A percentile compares a stretch with the other conserved stretches of the same genome.
Conservation (phyloP, 1,284 basidiomycete genomes). For the Bondarzewia mesenterica region DNA sequence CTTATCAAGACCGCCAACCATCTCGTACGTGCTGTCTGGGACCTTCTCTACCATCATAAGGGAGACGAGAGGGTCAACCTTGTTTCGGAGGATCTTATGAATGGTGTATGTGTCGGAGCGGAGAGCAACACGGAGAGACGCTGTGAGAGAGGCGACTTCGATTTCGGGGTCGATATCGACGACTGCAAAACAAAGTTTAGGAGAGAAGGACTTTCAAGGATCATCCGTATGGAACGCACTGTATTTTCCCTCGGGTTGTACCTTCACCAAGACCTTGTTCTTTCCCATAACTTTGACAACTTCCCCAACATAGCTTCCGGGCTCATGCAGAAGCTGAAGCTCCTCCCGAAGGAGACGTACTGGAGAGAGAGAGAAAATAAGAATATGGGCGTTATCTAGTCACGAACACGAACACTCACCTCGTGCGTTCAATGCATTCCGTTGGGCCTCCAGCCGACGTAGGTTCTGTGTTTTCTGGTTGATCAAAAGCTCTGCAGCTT, state of each 20-base stretch:
- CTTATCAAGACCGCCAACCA: slow-evolving; percentile 97
- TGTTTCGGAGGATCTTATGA: slow-evolving; percentile 92
- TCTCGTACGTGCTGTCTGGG: slow-evolving; percentile 97
- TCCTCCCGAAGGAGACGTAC: slow-evolving; percentile 89
- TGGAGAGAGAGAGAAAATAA: slow-evolving; percentile 19
- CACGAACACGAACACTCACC: slow-evolving; percentile 39
- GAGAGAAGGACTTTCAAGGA: background rate
- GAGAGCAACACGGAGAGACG: slow-evolving; percentile 88
- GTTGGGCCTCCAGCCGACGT: slow-evolving; percentile 90
- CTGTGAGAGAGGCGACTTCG: slow-evolving; percentile 74
- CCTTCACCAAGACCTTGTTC: slow-evolving; percentile 97
- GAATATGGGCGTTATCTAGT: background rate
- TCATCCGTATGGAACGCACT: slow-evolving; percentile 48
- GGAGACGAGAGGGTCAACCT: slow-evolving; percentile 91
- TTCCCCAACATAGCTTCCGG: slow-evolving; percentile 96
- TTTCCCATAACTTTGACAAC: slow-evolving; percentile 99
- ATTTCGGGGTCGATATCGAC: slow-evolving; percentile 92
- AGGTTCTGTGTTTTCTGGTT: slow-evolving; percentile 97
- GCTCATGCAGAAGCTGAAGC: slow-evolving; percentile 91
- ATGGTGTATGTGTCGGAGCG: slow-evolving; percentile 95
- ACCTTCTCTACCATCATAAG: slow-evolving; percentile 99
- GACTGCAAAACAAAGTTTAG: slow-evolving; percentile 45
- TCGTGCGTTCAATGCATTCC: slow-evolving; percentile 93
- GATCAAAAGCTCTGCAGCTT: slow-evolving; percentile 85
- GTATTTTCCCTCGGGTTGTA: slow-evolving; percentile 98